Base-by-base conservation (phyloP, 305 asterid species). In the Rubia balearica region DNA sequence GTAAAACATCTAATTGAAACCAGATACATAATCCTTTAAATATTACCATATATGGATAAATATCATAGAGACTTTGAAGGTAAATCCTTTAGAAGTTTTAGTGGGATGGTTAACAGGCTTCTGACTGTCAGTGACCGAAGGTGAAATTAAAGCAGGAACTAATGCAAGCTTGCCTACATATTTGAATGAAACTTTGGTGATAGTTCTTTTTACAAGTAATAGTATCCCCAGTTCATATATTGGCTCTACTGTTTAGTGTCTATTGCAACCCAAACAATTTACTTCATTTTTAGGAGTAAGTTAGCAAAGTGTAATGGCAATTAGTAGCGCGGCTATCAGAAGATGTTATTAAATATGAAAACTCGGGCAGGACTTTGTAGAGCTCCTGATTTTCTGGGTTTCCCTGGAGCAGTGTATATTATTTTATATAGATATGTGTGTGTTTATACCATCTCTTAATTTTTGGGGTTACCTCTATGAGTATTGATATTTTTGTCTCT, bases 31-130 rank as follows among this genome's bases (percentile, higher is more conserved):
- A 24, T 43, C 22, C 45, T 40, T 5, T 51, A 9, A 12, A 30
- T 16, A n/a, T 42, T 19, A 12, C 17, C 27, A 10, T 40, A 33
- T 19, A 62, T 24, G 1, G 24, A 53, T 9, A 43, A 48, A 53
- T 62, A 38, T 21, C 33, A 7, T 33, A 12, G 6, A 7, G 41
- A 65, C 69, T 41, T 64, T 42, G 70, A 53, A 21, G 11, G 8
- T 9, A 55, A 38, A 17, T 12, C 65, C 13, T 4, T 14, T 33
- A 33, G 42, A 36, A 3, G 61, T 67, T 21, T 61, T 36, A 3
- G 33, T 24, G 30, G 57, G 48, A 42, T 68, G 69, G 51, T 68
- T 48, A 14, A 45, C 68, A 11, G 22, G 62, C 30, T n/a, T 53
- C 13, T 12, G 16, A 24, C 22, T 67, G 9, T 11, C 41, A 19